phyloP scores from a whole-genome alignment of 1,284 basidiomycete species.

The Ustilago bromivora region DNA sequence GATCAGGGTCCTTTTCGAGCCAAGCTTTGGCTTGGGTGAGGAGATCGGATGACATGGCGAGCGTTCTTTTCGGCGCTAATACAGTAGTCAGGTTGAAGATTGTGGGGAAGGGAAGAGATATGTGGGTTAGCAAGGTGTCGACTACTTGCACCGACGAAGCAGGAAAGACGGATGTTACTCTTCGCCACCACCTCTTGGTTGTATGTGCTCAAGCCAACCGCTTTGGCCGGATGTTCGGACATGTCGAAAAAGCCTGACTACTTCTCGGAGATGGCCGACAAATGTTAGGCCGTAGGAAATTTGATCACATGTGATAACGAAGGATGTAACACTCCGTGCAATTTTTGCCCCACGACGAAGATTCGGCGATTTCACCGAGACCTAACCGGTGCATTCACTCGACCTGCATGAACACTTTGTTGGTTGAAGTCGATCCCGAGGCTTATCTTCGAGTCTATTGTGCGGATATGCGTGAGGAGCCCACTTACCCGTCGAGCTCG shows the following conservation, averaged over 20 bases:
- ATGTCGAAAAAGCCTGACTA: background rate
- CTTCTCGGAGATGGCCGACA: slow-evolving; percentile 47
- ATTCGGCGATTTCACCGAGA: background rate
- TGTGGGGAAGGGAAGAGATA: background rate
- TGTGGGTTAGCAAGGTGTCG: background rate
- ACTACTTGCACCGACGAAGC: slow-evolving; percentile 10
- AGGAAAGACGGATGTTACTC: background rate
- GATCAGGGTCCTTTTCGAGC: slow-evolving; percentile 59
- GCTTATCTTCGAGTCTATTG: background rate
- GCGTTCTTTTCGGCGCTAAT: background rate
- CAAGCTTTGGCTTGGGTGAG: slow-evolving; percentile 51
- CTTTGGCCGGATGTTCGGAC: slow-evolving; percentile 30
- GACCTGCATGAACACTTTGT: background rate
- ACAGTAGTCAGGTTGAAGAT: background rate
- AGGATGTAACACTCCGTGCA: background rate
- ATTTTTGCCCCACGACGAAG: background rate
- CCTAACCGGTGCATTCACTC: background rate
- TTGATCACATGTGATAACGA: background rate
- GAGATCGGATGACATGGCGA: slow-evolving; percentile 29
- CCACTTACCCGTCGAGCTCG: background rate
- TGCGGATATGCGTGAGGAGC: background rate
- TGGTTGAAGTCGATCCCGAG: background rate
- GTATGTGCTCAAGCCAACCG: background rate
- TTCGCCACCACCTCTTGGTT: slow-evolving; percentile 12
- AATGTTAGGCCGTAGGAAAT: background rate